These are phyloP conservation scores for Glycyrrhiza uralensis DNA, from an alignment of 306 rosid genomes.

Conservation along the genomic window DNA sequence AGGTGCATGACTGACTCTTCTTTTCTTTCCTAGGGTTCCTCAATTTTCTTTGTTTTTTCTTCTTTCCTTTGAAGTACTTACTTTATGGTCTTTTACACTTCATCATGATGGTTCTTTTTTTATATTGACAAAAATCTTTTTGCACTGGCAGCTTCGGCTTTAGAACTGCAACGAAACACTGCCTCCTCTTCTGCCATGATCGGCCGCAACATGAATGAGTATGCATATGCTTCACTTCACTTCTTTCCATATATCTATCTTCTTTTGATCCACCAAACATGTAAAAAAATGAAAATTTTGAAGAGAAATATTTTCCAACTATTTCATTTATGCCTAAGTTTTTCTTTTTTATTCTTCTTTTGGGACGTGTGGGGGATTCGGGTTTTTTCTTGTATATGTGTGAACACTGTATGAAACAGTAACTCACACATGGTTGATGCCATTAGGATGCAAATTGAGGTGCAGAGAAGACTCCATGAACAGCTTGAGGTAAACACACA, in stretches of 20 bases:
- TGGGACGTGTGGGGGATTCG: slow-evolving; percentile 32
- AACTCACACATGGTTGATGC: slow-evolving; percentile 70
- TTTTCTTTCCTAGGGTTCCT: slow-evolving; percentile 68
- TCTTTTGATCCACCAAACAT: neutral
- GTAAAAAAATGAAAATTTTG: neutral
- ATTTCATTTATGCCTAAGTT: neutral
- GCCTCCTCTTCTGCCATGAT: slow-evolving; percentile 85
- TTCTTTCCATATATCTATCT: neutral
- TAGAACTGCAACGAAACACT: slow-evolving; percentile 79
- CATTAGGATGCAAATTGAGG: slow-evolving; percentile 99
- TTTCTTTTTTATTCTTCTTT: slow-evolving; percentile 4
- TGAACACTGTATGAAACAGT: slow-evolving; percentile 45
- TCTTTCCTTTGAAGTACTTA: neutral
- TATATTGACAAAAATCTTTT: slow-evolving; percentile 26
- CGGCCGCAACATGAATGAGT: slow-evolving; percentile 97
- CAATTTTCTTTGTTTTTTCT: neutral
- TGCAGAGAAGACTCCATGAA: slow-evolving; percentile 95
- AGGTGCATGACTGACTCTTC: slow-evolving; percentile 60
- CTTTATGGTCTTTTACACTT: slow-evolving; percentile 32
- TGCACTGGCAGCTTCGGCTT: slow-evolving; percentile 62
- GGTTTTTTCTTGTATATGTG: slow-evolving; percentile 48
- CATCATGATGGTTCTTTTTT: slow-evolving; percentile 21
- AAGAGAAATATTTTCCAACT: neutral
- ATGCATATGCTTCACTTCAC: slow-evolving; percentile 26
- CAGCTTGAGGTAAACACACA: slow-evolving; percentile 78